Percentiles rank a stretch among this genome's conserved stretches.
These are phyloP conservation scores for Beauveria brongniartii DNA, from an alignment of 2,329 filamentous ascomycete genomes.

Conservation along the genomic window DNA sequence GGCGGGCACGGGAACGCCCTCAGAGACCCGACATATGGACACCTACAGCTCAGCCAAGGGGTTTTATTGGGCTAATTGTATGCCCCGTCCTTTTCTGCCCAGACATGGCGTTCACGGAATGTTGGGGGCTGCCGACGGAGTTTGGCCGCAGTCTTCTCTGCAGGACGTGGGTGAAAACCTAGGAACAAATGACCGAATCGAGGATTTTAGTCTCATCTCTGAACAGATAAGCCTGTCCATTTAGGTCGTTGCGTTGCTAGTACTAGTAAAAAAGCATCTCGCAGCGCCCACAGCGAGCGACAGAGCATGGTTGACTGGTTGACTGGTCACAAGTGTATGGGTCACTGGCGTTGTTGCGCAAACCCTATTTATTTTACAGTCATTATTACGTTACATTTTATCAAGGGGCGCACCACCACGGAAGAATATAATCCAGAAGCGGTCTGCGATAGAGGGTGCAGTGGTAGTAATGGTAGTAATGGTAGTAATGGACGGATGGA, in stretches of 20 bases:
- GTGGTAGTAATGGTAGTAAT: neutral
- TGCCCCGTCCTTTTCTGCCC: neutral
- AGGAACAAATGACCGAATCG: neutral
- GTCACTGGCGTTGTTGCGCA: conserved; percentile 4
- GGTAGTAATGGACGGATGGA: neutral
- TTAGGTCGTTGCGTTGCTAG: neutral
- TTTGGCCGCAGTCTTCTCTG: too few species aligned
- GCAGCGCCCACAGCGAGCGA: neutral
- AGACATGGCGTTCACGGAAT: neutral
- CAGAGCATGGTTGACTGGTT: neutral
- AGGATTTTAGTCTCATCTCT: neutral
- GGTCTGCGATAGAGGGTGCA: neutral
- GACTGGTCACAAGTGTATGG: neutral
- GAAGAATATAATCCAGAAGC: neutral
- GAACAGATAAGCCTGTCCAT: neutral
- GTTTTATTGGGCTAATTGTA: neutral
- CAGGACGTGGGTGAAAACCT: neutral
- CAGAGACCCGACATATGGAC: neutral
- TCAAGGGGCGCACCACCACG: neutral
- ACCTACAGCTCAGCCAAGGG: neutral
- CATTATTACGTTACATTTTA: neutral
- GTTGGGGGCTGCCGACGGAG: neutral
- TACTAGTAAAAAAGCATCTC: neutral
- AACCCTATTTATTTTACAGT: conserved; percentile 5
- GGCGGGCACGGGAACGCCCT: neutral